Evolutionary conservation across 2,329 filamentous ascomycete genomes (phyloP).

Genomic region (Rugonectria rugulosa): DNA sequence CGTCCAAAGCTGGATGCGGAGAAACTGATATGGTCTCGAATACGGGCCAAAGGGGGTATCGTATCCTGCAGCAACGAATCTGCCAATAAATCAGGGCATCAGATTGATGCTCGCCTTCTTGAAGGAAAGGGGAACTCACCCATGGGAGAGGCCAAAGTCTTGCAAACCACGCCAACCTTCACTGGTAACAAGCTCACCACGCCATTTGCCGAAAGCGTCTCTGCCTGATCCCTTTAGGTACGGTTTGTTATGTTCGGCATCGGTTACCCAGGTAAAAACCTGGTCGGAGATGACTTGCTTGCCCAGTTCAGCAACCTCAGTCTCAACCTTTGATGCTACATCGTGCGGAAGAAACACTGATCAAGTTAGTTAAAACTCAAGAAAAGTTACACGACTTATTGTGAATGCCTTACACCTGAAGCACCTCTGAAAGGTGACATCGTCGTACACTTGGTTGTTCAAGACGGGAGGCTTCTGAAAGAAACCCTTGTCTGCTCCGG

Average conservation of each 20-base stretch:
- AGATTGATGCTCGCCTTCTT: neutral
- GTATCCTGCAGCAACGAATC: constrained; percentile 67
- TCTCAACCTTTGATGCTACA: constrained; percentile 48
- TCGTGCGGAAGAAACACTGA: constrained; percentile 58
- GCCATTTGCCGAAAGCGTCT: constrained; percentile 68
- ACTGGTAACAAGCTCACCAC: constrained; percentile 66
- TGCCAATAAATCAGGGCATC: constrained; percentile 27
- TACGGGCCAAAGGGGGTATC: constrained; percentile 59
- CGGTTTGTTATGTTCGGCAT: constrained; percentile 71
- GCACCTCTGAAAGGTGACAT: constrained; percentile 59
- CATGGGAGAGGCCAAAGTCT: constrained; percentile 63
- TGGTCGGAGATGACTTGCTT: constrained; percentile 60
- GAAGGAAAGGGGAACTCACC: constrained; percentile 41
- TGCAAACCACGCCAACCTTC: constrained; percentile 73
- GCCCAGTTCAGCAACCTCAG: constrained; percentile 57
- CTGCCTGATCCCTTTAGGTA: constrained; percentile 64
- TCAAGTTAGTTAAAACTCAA: constrained; percentile 15
- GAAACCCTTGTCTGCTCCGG: constrained; percentile 59
- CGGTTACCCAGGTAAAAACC: constrained; percentile 65
- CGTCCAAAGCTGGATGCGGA: constrained; percentile 64
- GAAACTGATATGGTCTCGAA: constrained; percentile 66
- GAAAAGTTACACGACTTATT: neutral
- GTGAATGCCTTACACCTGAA: constrained; percentile 53
- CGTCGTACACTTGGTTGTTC: constrained; percentile 64
- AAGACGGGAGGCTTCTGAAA: constrained; percentile 62